phyloP scores from a whole-genome alignment of 2,329 filamentous ascomycete genomes.

The Fusarium phyllophilum region DNA sequence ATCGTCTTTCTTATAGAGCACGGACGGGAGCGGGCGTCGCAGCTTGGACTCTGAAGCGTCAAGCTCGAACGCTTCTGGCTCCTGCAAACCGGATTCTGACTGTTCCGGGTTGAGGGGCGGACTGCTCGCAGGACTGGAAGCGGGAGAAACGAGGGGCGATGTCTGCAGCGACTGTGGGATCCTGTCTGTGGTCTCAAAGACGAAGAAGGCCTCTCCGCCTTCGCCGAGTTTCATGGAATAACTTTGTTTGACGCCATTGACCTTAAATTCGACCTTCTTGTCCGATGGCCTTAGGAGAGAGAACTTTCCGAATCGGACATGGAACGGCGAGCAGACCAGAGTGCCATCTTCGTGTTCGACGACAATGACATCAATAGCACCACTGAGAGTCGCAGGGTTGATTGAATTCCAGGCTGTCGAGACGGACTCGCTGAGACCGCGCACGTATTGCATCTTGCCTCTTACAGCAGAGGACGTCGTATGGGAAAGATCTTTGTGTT shows the following conservation, averaged over 20 bases:
- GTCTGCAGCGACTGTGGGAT: conserved; percentile 96
- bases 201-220: conserved; percentile 97
- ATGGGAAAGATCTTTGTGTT: background rate
- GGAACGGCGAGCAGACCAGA: conserved; percentile 93
- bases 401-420: conserved; percentile 99
- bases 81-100: conserved; percentile 59
- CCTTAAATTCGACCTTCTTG: conserved; percentile 98
- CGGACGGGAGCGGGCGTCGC: conserved; percentile 57
- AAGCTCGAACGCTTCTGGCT: conserved; percentile 76
- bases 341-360: conserved; percentile 94
- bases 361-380: conserved; percentile 98
- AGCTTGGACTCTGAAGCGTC: conserved; percentile 56
- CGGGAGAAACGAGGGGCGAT: conserved; percentile 90
- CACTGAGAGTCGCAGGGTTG: conserved; percentile 96
- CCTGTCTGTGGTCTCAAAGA: conserved; percentile 92
- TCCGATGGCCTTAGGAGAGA: conserved; percentile 93
- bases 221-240: conserved; percentile 99
- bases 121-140: conserved; percentile 86
- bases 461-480: conserved; percentile 14
- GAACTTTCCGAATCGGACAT: conserved; percentile 99
- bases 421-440: conserved; percentile 93
- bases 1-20: conserved; percentile 48
- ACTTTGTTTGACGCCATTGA: conserved; percentile 91
- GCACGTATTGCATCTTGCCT: conserved; percentile 90
- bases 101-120: conserved; percentile 68